Conservation (phyloP, 2,329 filamentous ascomycete species). For the Fusarium transvaalense region DNA sequence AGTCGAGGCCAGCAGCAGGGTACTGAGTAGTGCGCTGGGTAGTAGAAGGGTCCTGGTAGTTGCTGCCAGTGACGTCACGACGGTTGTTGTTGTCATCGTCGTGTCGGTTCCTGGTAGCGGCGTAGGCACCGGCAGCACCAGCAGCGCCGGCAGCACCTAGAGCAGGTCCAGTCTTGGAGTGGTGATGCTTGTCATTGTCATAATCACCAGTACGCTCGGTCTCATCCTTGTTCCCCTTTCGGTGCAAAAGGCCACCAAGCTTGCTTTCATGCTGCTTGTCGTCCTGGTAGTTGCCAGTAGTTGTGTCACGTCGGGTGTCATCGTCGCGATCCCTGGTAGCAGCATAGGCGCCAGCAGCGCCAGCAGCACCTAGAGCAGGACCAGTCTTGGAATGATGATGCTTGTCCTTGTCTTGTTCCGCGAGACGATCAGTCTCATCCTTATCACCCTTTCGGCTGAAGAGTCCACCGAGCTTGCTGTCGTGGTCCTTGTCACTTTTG, state of each 20-base stretch:
- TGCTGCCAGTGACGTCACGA: neutral
- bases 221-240: conserved; percentile 19
- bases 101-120: conserved; percentile 21
- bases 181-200: conserved; percentile 9
- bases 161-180: conserved; percentile 26
- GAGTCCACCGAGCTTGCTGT: conserved; percentile 20
- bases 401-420: neutral
- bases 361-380: conserved; percentile 31
- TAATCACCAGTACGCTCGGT: neutral
- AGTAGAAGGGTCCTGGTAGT: neutral
- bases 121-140: conserved; percentile 27
- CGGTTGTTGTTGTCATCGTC: conserved; percentile 13
- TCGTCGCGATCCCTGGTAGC: conserved; percentile 22
- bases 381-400: conserved; percentile 23
- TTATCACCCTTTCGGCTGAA: conserved; percentile 8
- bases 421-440: conserved; percentile 3
- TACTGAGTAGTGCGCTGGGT: neutral
- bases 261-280: conserved; percentile 23
- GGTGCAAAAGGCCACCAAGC: conserved; percentile 25
- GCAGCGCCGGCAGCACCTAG: conserved; percentile 36
- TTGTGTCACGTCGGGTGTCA: neutral
- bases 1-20: conserved; percentile 11
- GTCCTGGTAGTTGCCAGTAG: neutral
- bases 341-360: conserved; percentile 26
- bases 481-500: conserved; percentile 20